phyloP scores from a whole-genome alignment of 768 basidiomycete genomes.

The Sporobolomyces phaffii region DNA sequence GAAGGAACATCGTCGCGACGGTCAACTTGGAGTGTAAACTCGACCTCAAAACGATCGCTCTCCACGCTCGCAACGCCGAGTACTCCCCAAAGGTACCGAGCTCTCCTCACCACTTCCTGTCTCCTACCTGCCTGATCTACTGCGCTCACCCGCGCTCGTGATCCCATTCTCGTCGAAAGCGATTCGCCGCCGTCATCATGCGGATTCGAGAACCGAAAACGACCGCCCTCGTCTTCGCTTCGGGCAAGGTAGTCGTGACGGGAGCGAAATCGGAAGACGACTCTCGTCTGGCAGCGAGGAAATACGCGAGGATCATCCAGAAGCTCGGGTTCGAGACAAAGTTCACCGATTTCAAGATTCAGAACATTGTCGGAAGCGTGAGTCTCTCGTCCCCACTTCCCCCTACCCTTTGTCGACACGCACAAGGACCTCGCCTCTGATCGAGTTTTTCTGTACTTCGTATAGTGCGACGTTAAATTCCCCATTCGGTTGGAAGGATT shows the following conservation, averaged over 20 bases:
- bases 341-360: conserved; percentile 99
- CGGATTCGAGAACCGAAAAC: conserved; percentile 99
- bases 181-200: conserved; percentile 99
- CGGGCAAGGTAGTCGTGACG: conserved; percentile 99
- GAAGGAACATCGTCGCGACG: conserved; percentile 86
- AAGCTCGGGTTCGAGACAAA: conserved; percentile 99
- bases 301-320: conserved; percentile 98
- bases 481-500: conserved; percentile 95
- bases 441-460: background rate
- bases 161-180: conserved; percentile 60
- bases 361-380: conserved; percentile 88
- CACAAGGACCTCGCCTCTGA: too few relatives aligned
- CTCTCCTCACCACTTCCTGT: background rate
- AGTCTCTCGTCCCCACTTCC: background rate
- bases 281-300: conserved; percentile 89
- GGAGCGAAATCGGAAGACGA: conserved; percentile 99
- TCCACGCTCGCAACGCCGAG: conserved; percentile 97
- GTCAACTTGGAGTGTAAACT: conserved; percentile 95
- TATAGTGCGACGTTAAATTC: conserved; percentile 88
- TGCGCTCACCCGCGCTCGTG: too few relatives aligned
- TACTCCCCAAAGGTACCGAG: conserved; percentile 98
- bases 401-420: background rate
- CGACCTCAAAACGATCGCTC: conserved; percentile 95
- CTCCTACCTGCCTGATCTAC: conserved; percentile 48
- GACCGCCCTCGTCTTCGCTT: conserved; percentile 97